Evolutionary conservation across 2,329 filamentous ascomycete species (phyloP), one percentile per base, ranked within the genome.

Genomic region (Aspergillus japonicus): DNA sequence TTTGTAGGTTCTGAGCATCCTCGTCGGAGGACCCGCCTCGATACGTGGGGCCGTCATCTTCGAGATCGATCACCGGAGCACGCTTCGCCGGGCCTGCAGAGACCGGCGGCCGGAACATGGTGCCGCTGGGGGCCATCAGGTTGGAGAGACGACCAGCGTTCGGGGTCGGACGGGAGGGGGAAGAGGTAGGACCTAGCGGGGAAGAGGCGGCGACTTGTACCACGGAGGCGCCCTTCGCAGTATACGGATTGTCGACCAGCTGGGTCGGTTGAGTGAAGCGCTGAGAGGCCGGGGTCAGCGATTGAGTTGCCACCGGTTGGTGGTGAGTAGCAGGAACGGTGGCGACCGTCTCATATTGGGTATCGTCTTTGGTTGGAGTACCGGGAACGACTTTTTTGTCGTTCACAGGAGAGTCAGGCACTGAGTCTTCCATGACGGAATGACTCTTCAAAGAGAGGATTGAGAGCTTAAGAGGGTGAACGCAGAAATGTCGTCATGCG

Each of bases 171-270:
- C 72, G 73, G 39, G 76, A 73, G n/a, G 77, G 74, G 39, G 79
- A 73, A 24, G 74, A 70, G 14, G 77, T 73, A n/a, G 79, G 75
- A 60, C 84, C 83, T 59, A 88, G 82, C 2, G 92, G 93, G 1
- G 94, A 97, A 3, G 93, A 97, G n/a, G 91, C 91, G 31, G 89
- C 88, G 3, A 97, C 93, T 74, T 96, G 93, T 58, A 97, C 80
- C 54, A 83, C 72, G 42, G 81, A 73, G 52, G 73, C 66, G 57
- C 69, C 62, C 59, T 66, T 69, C 1, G 69, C 67, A 51, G 72
- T 72, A 50, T 76, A 73, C 44, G 78, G 74, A 52, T 74, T 74
- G 16, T 80, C 77, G 26, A 88, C 74, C 35, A 86, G 76, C 67
- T 88, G 86, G 11, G 84, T 88, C 0, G 87, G 85, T 67, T 89